phyloP scores from a whole-genome alignment of 2,329 filamentous ascomycete genomes.

The Amylocarpus encephaloides region DNA sequence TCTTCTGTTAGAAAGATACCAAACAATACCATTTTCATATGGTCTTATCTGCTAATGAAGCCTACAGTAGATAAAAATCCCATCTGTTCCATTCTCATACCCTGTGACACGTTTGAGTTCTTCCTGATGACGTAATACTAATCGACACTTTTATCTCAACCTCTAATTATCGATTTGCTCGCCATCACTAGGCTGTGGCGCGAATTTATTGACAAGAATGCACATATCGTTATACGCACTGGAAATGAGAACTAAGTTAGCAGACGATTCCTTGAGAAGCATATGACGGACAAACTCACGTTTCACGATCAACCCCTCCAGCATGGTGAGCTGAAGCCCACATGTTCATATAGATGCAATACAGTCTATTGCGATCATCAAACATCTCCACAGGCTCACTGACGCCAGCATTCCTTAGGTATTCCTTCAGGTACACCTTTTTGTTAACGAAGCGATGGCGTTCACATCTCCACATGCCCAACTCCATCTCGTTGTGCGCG shows the following conservation, averaged over 20 bases:
- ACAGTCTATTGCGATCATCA: conserved; percentile 30
- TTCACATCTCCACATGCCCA: conserved; percentile 13
- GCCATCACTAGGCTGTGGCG: conserved; percentile 17
- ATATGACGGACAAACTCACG: conserved; percentile 2
- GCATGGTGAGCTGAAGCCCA: conserved; percentile 6
- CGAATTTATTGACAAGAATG: conserved; percentile 35
- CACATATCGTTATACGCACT: conserved; percentile 35
- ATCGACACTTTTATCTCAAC: too few relatives aligned
- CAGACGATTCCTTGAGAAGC: background rate
- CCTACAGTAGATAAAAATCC: too few relatives aligned
- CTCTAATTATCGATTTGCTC: too few relatives aligned
- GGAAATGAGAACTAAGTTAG: background rate
- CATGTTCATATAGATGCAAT: conserved; percentile 16
- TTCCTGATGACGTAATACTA: too few relatives aligned
- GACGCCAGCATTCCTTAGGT: conserved; percentile 3
- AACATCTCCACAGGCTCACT: conserved; percentile 29
- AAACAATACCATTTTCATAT: too few relatives aligned
- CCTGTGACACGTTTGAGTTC: too few relatives aligned
- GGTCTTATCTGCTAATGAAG: too few relatives aligned
- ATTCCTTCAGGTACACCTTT: conserved; percentile 10
- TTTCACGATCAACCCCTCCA: background rate
- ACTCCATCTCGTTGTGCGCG: conserved; percentile 19
- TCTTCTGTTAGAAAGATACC: too few relatives aligned
- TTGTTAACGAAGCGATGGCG: conserved; percentile 2
- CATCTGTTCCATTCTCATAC: too few relatives aligned